Conservation (phyloP, 495 filamentous ascomycete species). For the Penicillium argentinense region DNA sequence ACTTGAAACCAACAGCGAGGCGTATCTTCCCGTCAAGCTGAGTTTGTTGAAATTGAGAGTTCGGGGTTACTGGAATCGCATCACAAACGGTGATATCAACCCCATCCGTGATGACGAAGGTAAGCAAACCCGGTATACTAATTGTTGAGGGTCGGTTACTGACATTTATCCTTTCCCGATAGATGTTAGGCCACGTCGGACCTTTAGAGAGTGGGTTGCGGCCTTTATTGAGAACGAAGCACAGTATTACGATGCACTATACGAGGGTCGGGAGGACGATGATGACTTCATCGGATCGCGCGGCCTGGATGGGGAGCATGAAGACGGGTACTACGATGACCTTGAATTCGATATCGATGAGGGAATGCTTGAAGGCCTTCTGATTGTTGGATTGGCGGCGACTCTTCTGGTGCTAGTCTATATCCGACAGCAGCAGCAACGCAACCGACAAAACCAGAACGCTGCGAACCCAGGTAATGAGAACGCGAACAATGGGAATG, state of each 20-base stretch:
- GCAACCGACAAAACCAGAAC: conserved; percentile 48
- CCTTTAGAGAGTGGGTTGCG: conserved; percentile 77
- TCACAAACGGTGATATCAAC: conserved; percentile 86
- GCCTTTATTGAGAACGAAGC: conserved; percentile 75
- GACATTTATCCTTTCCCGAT: conserved; percentile 4
- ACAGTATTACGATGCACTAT: conserved; percentile 49
- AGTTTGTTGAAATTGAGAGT: conserved; percentile 81
- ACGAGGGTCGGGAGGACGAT: conserved; percentile 59
- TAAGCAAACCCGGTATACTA: conserved; percentile 54
- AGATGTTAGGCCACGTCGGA: conserved; percentile 70
- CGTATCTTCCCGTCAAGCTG: conserved; percentile 90
- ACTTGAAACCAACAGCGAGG: conserved; percentile 84
- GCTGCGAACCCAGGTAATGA: conserved; percentile 19
- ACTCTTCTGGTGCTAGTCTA: conserved; percentile 76
- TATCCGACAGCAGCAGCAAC: conserved; percentile 72
- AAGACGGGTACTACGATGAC: conserved; percentile 67
- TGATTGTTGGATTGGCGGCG: conserved; percentile 77
- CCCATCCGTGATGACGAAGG: conserved; percentile 85
- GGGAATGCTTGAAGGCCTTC: conserved; percentile 75
- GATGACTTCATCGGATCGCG: conserved; percentile 53
- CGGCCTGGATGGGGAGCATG: conserved; percentile 52
- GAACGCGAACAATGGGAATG: conserved; percentile 22
- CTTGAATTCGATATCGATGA: conserved; percentile 65
- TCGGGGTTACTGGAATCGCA: conserved; percentile 88
- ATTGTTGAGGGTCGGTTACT: too few relatives aligned